Conservation (phyloP, 208 protist genomes). For the Wallacemonas sp. region DNA sequence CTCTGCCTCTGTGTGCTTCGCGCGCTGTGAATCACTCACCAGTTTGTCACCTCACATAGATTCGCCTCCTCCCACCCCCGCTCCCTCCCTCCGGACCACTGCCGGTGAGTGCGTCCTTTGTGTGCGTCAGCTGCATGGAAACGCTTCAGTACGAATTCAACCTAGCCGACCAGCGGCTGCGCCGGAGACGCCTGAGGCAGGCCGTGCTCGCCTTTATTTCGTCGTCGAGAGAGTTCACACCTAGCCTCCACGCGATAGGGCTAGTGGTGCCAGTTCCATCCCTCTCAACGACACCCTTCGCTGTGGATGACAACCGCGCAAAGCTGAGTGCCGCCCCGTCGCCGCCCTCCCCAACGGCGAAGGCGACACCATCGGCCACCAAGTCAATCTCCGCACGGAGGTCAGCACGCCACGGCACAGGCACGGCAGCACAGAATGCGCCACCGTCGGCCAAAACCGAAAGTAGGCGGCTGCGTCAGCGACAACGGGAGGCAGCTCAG, state of each 20-base stretch:
- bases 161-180: neutral
- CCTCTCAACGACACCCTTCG: constrained; percentile 10
- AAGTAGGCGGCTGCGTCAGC: neutral
- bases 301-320: too few species aligned
- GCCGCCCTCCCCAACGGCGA: too few species aligned
- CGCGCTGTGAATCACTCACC: too few species aligned
- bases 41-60: too few species aligned
- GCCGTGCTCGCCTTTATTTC: constrained; percentile 30
- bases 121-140: constrained; percentile 2
- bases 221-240: constrained; percentile 8
- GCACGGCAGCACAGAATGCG: neutral
- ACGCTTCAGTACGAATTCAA: constrained; percentile 7
- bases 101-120: neutral
- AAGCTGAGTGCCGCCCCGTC: too few species aligned
- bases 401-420: too few species aligned
- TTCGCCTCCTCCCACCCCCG: too few species aligned
- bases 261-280: constrained; percentile 32
- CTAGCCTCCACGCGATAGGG: constrained; percentile 20
- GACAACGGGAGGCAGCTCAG: constrained; percentile 1
- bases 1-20: too few species aligned
- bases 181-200: constrained; percentile 19
- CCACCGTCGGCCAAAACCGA: neutral
- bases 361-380: too few species aligned
- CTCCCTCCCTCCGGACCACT: neutral
- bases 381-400: too few species aligned